Conservation (phyloP, 164 flowering plant species). For the Nymphaea colorata region DNA sequence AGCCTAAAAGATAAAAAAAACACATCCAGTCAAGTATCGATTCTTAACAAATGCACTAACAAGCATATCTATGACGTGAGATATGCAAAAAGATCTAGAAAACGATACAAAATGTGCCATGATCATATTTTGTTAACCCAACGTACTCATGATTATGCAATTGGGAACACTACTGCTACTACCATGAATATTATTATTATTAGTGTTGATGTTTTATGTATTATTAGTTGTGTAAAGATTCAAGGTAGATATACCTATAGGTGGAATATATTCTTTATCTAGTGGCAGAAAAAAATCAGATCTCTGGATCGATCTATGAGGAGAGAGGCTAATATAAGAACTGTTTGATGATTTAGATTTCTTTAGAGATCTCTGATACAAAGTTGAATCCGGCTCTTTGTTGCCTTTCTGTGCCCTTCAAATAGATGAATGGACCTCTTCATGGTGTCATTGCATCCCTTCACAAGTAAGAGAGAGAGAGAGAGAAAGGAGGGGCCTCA, state of each 20-base stretch:
- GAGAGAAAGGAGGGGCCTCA: neutral
- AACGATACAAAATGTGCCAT: neutral
- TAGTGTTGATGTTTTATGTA: no score
- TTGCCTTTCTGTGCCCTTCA: neutral
- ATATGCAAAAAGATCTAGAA: neutral
- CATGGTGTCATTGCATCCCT: neutral
- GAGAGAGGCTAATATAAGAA: neutral
- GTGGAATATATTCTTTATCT: neutral
- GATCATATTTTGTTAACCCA: neutral
- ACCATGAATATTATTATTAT: no score
- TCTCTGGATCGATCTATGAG: neutral
- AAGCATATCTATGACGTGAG: no score
- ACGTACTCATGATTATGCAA: neutral
- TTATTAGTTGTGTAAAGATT: neutral
- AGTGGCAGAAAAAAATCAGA: neutral
- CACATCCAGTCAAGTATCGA: no score
- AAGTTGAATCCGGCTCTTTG: neutral
- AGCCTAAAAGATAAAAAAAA: no score
- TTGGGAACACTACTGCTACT: neutral
- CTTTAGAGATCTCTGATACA: neutral
- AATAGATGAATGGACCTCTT: neutral
- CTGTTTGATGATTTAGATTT: neutral
- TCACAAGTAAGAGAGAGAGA: neutral
- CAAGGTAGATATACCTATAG: neutral
- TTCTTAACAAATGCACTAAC: no score